Conservation (phyloP, 164 flowering plant genomes). For the Houttuynia cordata region DNA sequence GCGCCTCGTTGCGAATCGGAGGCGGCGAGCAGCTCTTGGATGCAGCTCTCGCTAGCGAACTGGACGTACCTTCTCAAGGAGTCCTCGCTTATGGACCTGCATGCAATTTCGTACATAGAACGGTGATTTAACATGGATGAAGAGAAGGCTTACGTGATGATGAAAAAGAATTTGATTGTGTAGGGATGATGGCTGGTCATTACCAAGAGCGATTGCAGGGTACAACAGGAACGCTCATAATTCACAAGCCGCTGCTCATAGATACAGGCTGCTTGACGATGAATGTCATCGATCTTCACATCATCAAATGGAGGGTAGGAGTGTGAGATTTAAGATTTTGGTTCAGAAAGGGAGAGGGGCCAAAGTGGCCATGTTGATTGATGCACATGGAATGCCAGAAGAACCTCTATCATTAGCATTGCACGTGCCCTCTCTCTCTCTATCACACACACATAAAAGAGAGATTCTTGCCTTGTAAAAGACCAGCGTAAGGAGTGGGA, state of each 20-base stretch:
- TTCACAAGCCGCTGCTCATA: not conserved
- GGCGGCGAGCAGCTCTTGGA: constrained; percentile 71
- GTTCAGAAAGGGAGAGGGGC: constrained; percentile 15
- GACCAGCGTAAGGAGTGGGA: constrained; percentile 4
- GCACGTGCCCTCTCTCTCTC: constrained; percentile 28
- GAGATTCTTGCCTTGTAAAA: constrained; percentile 30
- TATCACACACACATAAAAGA: constrained; percentile 17
- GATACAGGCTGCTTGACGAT: not conserved
- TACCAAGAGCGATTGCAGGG: constrained; percentile 52
- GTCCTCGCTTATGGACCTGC: constrained; percentile 81
- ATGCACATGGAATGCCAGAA: constrained; percentile 65
- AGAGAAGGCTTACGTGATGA: not conserved
- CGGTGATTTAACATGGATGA: not conserved
- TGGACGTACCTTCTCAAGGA: constrained; percentile 66
- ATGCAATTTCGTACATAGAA: too few relatives aligned
- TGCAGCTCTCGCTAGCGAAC: constrained; percentile 76
- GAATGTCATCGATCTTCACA: constrained; percentile 1
- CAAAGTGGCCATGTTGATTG: constrained; percentile 24
- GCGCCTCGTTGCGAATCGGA: constrained; percentile 35
- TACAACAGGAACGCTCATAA: constrained; percentile 25
- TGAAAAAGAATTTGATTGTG: not conserved
- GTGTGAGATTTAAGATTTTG: not conserved
- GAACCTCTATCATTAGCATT: constrained; percentile 48
- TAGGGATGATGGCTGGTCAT: not conserved
- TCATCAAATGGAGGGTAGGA: not conserved